phyloP scores from a whole-genome alignment of 2,329 filamentous ascomycete genomes.

The Hymenoscyphus repandus region DNA sequence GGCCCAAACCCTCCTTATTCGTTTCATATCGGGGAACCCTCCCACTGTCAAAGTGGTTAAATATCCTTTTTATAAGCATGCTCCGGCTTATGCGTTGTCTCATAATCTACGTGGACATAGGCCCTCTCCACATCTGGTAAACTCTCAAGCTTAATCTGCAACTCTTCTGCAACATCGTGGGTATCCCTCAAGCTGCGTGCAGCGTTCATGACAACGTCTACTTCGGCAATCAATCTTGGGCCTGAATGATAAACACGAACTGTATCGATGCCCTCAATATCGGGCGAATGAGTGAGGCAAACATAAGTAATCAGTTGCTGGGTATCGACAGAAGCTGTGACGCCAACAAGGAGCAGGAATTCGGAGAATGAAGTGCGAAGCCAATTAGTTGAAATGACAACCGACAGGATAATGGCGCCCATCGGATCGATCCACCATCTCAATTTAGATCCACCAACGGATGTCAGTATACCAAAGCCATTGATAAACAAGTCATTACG shows the following conservation, averaged over 20 bases:
- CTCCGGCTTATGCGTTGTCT: constrained; percentile 92
- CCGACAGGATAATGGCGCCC: constrained; percentile 79
- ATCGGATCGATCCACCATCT: constrained; percentile 93
- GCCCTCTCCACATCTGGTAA: constrained; percentile 88
- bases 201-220: constrained; percentile 91
- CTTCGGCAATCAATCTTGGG: constrained; percentile 84
- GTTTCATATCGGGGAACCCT: too few relatives aligned
- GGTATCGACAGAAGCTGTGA: constrained; percentile 77
- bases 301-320: constrained; percentile 96
- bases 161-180: constrained; percentile 88
- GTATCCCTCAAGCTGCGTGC: constrained; percentile 67
- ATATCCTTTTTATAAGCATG: constrained; percentile 61
- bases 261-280: constrained; percentile 84
- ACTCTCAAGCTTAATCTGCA: constrained; percentile 91
- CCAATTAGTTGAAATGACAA: constrained; percentile 77
- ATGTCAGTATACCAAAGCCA: constrained; percentile 84
- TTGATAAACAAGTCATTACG: constrained; percentile 97
- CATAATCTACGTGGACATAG: constrained; percentile 96
- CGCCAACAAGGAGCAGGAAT: constrained; percentile 86
- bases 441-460: constrained; percentile 83
- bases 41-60: constrained; percentile 23
- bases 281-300: constrained; percentile 82
- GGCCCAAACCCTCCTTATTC: too few relatives aligned
- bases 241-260: constrained; percentile 91
- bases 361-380: constrained; percentile 78